Conservation (phyloP, 2,329 filamentous ascomycete genomes). For the Claviceps digitariae region DNA sequence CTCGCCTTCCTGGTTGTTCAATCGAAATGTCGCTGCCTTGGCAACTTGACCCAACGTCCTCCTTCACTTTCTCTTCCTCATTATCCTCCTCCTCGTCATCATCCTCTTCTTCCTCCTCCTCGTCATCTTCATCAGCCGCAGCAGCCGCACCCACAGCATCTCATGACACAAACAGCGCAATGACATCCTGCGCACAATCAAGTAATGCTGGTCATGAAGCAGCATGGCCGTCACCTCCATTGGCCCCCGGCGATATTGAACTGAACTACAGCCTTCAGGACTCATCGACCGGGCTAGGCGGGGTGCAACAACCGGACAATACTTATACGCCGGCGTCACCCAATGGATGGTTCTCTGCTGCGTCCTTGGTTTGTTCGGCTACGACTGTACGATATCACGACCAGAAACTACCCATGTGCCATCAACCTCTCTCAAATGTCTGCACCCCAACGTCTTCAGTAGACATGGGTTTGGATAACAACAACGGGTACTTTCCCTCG, state of each 20-base stretch:
- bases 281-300: not conserved
- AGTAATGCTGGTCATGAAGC: conserved; percentile 10
- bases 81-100: not conserved
- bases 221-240: conserved; percentile 24
- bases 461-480: too few relatives aligned
- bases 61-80: conserved; percentile 5
- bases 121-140: not conserved
- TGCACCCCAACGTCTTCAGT: not conserved
- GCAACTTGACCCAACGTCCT: conserved; percentile 8
- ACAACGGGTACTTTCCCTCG: not conserved
- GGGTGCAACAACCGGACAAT: not conserved
- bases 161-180: conserved; percentile 5
- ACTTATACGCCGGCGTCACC: not conserved
- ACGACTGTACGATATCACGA: not conserved
- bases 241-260: conserved; percentile 1
- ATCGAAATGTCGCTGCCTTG: not conserved
- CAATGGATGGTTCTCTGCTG: not conserved
- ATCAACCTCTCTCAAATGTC: not conserved
- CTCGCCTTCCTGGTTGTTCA: conserved; percentile 7
- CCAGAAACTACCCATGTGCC: not conserved
- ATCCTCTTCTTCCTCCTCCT: not conserved
- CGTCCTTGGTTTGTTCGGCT: not conserved
- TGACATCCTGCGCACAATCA: conserved; percentile 2
- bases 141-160: conserved; percentile 10
- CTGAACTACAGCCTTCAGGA: conserved; percentile 3